These are phyloP conservation scores for Hippophae gyantsensis DNA, from an alignment of 306 rosid genomes.

Conservation along the genomic window DNA sequence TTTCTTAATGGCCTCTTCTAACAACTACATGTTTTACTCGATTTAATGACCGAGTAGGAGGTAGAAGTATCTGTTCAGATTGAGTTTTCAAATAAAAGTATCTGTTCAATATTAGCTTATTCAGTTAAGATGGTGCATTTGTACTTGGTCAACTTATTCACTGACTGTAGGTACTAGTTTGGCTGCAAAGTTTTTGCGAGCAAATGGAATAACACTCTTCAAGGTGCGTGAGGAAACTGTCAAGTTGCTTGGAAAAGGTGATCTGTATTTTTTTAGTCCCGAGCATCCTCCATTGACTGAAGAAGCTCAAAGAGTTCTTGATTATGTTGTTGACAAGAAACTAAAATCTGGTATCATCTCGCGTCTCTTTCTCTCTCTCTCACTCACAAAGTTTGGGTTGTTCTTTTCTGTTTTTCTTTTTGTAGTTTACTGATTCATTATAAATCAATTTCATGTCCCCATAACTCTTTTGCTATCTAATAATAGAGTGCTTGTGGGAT, in stretches of 20 bases:
- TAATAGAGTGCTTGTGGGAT: too few relatives aligned
- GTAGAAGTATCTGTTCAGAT: too few relatives aligned
- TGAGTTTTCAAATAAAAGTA: too few relatives aligned
- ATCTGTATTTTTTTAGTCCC: conserved; percentile 33
- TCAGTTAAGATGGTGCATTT: background rate
- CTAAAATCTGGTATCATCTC: conserved; percentile 45
- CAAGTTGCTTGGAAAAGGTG: conserved; percentile 46
- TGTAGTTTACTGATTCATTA: background rate
- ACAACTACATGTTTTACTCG: too few relatives aligned
- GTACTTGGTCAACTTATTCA: conserved; percentile 4
- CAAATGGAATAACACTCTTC: conserved; percentile 46
- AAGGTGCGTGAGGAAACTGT: conserved; percentile 56
- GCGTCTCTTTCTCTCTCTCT: too few relatives aligned
- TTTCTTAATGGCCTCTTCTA: too few relatives aligned
- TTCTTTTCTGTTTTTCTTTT: background rate
- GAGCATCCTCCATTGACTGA: conserved; percentile 60
- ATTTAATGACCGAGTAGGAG: too few relatives aligned
- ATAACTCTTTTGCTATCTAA: too few relatives aligned
- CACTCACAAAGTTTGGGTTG: background rate
- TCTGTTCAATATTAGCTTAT: too few relatives aligned
- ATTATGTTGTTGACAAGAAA: conserved; percentile 59
- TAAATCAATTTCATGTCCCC: background rate
- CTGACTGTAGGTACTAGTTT: conserved; percentile 49
- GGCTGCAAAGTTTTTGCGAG: conserved; percentile 48
- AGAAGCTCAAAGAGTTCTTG: conserved; percentile 65